phyloP scores from a whole-genome alignment of 2,329 filamentous ascomycete genomes.

The Aurifilum marmelostoma region DNA sequence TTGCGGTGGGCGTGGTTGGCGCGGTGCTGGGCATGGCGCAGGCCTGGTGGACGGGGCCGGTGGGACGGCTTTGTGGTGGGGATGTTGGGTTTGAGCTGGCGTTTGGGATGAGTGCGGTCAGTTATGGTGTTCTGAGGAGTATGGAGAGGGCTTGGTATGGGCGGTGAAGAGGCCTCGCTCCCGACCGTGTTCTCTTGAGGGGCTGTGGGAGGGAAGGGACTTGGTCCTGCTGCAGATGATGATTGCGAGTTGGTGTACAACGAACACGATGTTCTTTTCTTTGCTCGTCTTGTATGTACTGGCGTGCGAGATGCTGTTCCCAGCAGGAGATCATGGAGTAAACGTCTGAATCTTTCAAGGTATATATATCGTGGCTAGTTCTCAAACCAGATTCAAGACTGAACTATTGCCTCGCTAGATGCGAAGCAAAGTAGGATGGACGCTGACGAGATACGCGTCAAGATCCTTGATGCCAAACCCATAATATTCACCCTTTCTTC shows the following conservation, averaged over 20 bases:
- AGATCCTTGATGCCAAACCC: conserved; percentile 12
- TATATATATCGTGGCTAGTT: neutral
- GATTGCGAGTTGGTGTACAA: no score
- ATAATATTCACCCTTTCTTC: conserved; percentile 15
- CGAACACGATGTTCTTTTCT: no score
- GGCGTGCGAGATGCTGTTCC: neutral
- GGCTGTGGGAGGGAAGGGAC: no score
- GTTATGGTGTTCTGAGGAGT: conserved; percentile 55
- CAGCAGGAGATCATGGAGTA: neutral
- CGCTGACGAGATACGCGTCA: neutral
- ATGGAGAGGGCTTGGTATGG: conserved; percentile 46
- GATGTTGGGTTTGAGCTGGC: conserved; percentile 64
- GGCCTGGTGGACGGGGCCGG: conserved; percentile 68
- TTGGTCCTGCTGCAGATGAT: no score
- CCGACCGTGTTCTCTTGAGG: no score
- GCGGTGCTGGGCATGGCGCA: conserved; percentile 73
- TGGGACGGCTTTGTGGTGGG: conserved; percentile 62
- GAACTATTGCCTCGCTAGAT: conserved; percentile 9
- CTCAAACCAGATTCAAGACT: neutral
- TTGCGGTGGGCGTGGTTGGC: conserved; percentile 65
- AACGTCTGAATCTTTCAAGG: neutral
- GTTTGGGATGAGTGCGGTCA: conserved; percentile 60
- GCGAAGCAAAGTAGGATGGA: conserved; percentile 2
- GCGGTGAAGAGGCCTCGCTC: conserved; percentile 35
- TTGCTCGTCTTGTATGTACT: no score